These are phyloP conservation scores for Dysphania ambrosioides DNA, from an alignment of 148 eudicot genomes.

Conservation along the genomic window DNA sequence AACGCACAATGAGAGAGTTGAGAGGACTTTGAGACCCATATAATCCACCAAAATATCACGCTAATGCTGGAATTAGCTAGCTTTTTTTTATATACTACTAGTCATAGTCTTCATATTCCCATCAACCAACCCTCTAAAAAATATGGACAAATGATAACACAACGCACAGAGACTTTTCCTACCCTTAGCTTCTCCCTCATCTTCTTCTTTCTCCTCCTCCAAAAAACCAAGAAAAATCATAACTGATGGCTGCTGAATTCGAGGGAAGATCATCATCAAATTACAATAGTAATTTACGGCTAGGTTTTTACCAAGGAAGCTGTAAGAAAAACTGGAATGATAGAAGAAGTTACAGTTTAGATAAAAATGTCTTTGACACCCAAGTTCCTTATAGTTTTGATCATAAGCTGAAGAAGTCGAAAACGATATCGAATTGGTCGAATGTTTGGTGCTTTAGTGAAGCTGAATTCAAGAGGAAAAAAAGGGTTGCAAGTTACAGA, in stretches of 20 bases:
- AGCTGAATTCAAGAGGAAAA: constrained; percentile 80
- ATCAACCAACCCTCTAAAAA: not conserved
- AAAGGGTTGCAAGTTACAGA: constrained; percentile 76
- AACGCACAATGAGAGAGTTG: too few relatives aligned
- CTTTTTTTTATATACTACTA: not conserved
- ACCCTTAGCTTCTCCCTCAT: not conserved
- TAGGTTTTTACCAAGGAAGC: constrained; percentile 42
- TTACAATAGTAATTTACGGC: constrained; percentile 31
- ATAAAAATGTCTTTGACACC: not conserved
- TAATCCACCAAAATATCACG: too few relatives aligned
- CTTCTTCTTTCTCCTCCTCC: not conserved
- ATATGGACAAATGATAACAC: not conserved
- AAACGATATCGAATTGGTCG: constrained; percentile 37
- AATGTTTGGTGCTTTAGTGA: constrained; percentile 56
- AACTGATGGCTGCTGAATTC: constrained; percentile 47
- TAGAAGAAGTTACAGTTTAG: constrained; percentile 44
- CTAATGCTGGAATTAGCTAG: constrained; percentile 10
- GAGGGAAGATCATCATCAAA: constrained; percentile 36
- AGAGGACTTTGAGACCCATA: too few relatives aligned
- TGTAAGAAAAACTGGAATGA: constrained; percentile 20
- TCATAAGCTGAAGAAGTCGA: constrained; percentile 43
- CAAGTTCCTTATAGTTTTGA: constrained; percentile 25
- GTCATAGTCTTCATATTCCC: not conserved
- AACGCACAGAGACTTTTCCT: constrained; percentile 7
- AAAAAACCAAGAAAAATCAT: not conserved